Conservation (phyloP, 2,329 filamentous ascomycete species). For the Cladosporium sp. region DNA sequence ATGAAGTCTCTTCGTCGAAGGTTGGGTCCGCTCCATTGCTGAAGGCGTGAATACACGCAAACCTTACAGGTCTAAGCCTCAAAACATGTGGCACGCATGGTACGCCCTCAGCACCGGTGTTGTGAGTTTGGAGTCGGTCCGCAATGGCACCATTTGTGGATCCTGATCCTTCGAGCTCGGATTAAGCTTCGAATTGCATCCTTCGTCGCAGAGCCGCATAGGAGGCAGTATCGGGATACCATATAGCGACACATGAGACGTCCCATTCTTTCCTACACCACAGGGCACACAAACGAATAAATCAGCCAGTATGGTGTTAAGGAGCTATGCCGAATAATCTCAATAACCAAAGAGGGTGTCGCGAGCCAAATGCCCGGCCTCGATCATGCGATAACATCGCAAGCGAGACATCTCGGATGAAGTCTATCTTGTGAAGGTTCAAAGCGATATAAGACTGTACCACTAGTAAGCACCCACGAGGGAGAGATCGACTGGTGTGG, state of each 20-base stretch:
- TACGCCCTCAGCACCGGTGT: neutral
- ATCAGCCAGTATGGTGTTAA: neutral
- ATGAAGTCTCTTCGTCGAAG: neutral
- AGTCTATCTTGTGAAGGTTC: neutral
- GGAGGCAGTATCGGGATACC: neutral
- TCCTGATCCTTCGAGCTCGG: neutral
- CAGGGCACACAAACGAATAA: neutral
- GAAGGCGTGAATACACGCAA: neutral
- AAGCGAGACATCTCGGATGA: neutral
- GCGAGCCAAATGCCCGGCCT: neutral
- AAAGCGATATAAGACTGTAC: neutral
- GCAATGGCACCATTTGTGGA: neutral
- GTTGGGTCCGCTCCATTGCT: neutral
- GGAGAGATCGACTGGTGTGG: neutral
- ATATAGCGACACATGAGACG: neutral
- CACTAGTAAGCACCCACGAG: neutral
- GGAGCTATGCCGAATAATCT: no score
- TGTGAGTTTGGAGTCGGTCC: neutral
- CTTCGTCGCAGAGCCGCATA: neutral
- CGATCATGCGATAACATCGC: neutral
- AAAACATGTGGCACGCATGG: neutral
- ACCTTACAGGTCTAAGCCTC: neutral
- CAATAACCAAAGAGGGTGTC: no score
- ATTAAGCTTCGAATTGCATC: neutral
- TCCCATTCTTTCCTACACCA: neutral